A percentile compares a stretch with the other conserved stretches of the same genome.
phyloP scores from a whole-genome alignment of 495 filamentous ascomycete species.

The Tuber melanosporum region DNA sequence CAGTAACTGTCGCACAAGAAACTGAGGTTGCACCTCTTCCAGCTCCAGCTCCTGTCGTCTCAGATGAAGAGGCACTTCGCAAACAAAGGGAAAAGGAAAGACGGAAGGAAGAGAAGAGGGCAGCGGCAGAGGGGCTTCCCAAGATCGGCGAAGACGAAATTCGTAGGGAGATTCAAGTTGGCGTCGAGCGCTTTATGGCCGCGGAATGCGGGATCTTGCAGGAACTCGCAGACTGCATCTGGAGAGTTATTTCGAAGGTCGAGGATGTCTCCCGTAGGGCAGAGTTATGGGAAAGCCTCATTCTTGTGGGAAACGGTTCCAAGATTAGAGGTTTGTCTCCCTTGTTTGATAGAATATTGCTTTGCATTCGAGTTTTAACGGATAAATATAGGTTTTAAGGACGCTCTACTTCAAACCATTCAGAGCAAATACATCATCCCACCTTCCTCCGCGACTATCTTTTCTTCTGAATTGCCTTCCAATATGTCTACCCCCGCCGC shows the following conservation, averaged over 20 bases:
- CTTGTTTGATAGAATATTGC: background rate
- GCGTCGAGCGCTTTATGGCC: constrained; percentile 78
- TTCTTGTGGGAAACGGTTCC: constrained; percentile 82
- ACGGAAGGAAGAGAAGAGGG: constrained; percentile 43
- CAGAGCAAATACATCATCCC: constrained; percentile 79
- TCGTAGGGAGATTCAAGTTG: constrained; percentile 73
- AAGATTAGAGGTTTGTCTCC: constrained; percentile 62
- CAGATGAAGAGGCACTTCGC: constrained; percentile 23
- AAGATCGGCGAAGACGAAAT: constrained; percentile 45
- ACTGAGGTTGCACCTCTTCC: constrained; percentile 7
- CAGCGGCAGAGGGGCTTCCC: constrained; percentile 43
- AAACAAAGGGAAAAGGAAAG: constrained; percentile 33
- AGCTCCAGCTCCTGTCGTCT: constrained; percentile 24
- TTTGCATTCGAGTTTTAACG: background rate
- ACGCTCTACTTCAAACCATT: constrained; percentile 72
- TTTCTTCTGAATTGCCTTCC: constrained; percentile 90
- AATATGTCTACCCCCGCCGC: constrained; percentile 85
- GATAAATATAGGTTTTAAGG: constrained; percentile 59
- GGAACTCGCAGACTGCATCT: constrained; percentile 71
- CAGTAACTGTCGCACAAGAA: constrained; percentile 5
- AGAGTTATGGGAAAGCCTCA: constrained; percentile 80
- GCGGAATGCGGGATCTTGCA: constrained; percentile 68
- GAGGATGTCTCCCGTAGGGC: constrained; percentile 71
- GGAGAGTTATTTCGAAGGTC: constrained; percentile 70
- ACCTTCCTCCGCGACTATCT: constrained; percentile 85